Evolutionary conservation across 2,329 filamentous ascomycete species (phyloP).

Genomic region (Aaosphaeria pasadenensis): DNA sequence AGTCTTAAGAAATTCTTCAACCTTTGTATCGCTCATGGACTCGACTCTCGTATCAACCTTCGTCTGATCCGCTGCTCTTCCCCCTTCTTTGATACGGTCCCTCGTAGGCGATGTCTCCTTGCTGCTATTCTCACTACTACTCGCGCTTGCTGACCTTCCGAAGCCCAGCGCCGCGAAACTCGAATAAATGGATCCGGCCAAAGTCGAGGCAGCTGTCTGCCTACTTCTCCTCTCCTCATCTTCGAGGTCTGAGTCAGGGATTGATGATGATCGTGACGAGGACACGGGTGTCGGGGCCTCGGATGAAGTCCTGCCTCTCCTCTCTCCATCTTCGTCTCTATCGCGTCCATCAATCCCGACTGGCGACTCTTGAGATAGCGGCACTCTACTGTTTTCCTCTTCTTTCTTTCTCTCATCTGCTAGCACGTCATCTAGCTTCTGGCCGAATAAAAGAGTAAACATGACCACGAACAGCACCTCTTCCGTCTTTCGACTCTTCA

Average conservation of each 20-base stretch:
- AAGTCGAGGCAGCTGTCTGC: constrained; percentile 9
- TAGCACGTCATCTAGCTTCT: constrained; percentile 38
- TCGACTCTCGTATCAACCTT: constrained; percentile 16
- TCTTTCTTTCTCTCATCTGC: constrained; percentile 14
- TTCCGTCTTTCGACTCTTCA: constrained; percentile 41
- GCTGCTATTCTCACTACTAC: constrained; percentile 18
- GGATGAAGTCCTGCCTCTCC: not conserved
- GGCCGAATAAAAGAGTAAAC: constrained; percentile 45
- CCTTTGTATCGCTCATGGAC: constrained; percentile 16
- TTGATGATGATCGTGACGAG: constrained; percentile 6
- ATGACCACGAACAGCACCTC: constrained; percentile 45
- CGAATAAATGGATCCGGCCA: constrained; percentile 25
- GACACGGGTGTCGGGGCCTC: constrained; percentile 9
- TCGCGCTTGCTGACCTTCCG: constrained; percentile 28
- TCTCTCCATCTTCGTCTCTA: not conserved
- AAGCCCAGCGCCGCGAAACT: constrained; percentile 28
- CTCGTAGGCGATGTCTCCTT: constrained; percentile 3
- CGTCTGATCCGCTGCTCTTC: constrained; percentile 4
- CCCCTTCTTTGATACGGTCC: too few relatives aligned
- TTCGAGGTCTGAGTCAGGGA: constrained; percentile 3
- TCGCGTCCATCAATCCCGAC: not conserved
- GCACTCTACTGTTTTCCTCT: constrained; percentile 1
- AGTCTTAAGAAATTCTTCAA: constrained; percentile 20
- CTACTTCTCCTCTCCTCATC: constrained; percentile 8
- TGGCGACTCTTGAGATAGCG: not conserved